Evolutionary conservation across 441 rosid genomes (phyloP).

Genomic region (Cnidoscolus chayamansa): DNA sequence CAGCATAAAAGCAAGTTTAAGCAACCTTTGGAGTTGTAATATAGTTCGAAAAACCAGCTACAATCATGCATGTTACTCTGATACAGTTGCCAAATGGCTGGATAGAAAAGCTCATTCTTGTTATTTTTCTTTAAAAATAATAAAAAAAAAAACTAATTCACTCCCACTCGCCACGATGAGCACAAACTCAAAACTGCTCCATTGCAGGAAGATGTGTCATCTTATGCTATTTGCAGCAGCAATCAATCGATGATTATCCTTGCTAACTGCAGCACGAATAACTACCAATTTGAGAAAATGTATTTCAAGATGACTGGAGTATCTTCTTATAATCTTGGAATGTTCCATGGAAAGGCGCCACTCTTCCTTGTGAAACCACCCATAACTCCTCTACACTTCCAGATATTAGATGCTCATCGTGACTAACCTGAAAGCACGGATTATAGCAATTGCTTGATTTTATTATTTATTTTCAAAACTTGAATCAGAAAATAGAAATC

Average conservation of each 20-base stretch:
- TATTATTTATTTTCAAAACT: not conserved
- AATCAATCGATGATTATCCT: not conserved
- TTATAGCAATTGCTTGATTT: not conserved
- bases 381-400: slow-evolving; percentile 95
- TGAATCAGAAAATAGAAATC: not conserved
- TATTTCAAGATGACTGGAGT: slow-evolving; percentile 50
- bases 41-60: not conserved
- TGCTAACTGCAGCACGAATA: not conserved
- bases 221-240: not conserved
- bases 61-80: not conserved
- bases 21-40: not conserved
- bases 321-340: slow-evolving; percentile 90
- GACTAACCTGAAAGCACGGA: slow-evolving; percentile 71
- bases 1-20: not conserved
- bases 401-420: slow-evolving; percentile 90
- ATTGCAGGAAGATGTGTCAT: not conserved
- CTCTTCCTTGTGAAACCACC: slow-evolving; percentile 79
- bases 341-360: slow-evolving; percentile 71
- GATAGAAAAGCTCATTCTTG: not conserved
- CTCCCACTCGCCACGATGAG: not conserved
- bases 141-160: not conserved
- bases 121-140: not conserved
- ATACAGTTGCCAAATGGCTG: not conserved
- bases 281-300: not conserved
- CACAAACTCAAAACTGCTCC: not conserved